Conservation (phyloP, 164 flowering plant genomes). For the Warburgia ugandensis region DNA sequence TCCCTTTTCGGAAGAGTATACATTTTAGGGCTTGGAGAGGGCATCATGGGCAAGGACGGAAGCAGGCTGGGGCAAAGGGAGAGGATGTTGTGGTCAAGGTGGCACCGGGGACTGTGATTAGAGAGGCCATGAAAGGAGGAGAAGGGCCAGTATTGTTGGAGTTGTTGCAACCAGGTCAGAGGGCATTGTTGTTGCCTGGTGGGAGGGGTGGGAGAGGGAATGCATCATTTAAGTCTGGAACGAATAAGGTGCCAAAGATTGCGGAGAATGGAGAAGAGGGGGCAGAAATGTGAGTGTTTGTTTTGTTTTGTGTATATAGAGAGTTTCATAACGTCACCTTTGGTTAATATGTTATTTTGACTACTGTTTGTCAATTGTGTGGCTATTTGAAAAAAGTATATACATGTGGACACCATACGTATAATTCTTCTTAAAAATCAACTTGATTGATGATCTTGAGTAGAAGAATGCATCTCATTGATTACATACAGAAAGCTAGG, state of each 20-base stretch:
- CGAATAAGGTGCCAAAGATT: conserved; percentile 82
- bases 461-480: too few relatives aligned
- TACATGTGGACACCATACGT: too few relatives aligned
- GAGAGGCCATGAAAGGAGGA: conserved; percentile 43
- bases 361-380: too few relatives aligned
- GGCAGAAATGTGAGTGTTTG: conserved; percentile 67
- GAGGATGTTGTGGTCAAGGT: conserved; percentile 87
- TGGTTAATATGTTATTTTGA: too few relatives aligned
- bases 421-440: too few relatives aligned
- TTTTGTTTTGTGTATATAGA: neutral
- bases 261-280: conserved; percentile 97
- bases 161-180: conserved; percentile 71
- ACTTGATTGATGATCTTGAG: too few relatives aligned
- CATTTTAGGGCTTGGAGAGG: conserved; percentile 95
- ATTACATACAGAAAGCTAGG: too few relatives aligned
- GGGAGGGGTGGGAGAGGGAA: conserved; percentile 98
- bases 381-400: too few relatives aligned
- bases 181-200: conserved; percentile 79
- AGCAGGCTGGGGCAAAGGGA: conserved; percentile 74
- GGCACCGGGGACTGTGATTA: conserved; percentile 87
- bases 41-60: conserved; percentile 70
- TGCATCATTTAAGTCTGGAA: conserved; percentile 80
- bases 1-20: conserved; percentile 69
- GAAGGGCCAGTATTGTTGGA: conserved; percentile 61
- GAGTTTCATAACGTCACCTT: too few relatives aligned